A percentile compares a stretch with the other conserved stretches of the same genome.
Conservation (phyloP, 2,329 filamentous ascomycete species). For the Sordariomycetes sp. region DNA sequence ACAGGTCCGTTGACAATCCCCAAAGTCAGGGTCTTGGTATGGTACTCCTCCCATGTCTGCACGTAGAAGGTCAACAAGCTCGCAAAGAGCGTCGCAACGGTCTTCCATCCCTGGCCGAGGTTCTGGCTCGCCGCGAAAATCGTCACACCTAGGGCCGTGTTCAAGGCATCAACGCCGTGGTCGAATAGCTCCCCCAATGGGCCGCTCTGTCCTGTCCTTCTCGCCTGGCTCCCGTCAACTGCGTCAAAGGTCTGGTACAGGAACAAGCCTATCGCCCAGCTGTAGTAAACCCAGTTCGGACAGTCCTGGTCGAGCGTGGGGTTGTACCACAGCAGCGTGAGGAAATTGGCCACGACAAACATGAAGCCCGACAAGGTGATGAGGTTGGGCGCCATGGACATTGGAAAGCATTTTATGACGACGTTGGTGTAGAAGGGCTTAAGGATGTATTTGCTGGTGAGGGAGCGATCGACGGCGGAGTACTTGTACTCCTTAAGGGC, state of each 20-base stretch:
- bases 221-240: slow-evolving; percentile 90
- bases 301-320: slow-evolving; percentile 91
- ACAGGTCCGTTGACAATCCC: slow-evolving; percentile 91
- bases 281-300: slow-evolving; percentile 88
- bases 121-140: slow-evolving; percentile 91
- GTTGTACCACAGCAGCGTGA: slow-evolving; percentile 92
- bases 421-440: slow-evolving; percentile 97
- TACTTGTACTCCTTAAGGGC: slow-evolving; percentile 95
- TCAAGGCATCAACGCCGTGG: slow-evolving; percentile 93
- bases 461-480: slow-evolving; percentile 79
- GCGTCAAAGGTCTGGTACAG: slow-evolving; percentile 98
- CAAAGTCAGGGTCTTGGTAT: slow-evolving; percentile 90
- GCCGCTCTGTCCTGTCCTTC: slow-evolving; percentile 84
- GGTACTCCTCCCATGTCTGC: slow-evolving; percentile 98
- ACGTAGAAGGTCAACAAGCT: slow-evolving; percentile 94
- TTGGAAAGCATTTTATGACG: slow-evolving; percentile 89
- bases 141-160: slow-evolving; percentile 87
- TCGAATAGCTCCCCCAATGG: slow-evolving; percentile 95
- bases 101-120: slow-evolving; percentile 86
- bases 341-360: slow-evolving; percentile 81
- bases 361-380: slow-evolving; percentile 87
- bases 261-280: slow-evolving; percentile 83
- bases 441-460: slow-evolving; percentile 84
- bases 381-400: slow-evolving; percentile 83
- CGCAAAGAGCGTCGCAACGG: slow-evolving; percentile 73